Evolutionary conservation across 441 rosid genomes (phyloP).

Genomic region (Adansonia madagascariensis): DNA sequence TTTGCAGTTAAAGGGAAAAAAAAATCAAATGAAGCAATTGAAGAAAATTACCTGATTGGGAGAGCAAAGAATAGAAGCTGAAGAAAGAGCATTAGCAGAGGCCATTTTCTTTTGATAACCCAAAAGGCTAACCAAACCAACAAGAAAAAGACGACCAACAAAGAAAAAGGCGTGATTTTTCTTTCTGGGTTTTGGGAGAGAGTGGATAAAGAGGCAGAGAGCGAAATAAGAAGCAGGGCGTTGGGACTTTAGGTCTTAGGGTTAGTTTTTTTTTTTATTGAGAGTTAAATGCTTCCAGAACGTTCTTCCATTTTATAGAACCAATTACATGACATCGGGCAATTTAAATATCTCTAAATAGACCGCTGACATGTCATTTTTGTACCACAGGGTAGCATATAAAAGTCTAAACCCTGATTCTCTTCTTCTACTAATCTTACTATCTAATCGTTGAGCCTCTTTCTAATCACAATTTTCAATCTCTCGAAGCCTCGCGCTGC

Average conservation of each 20-base stretch:
- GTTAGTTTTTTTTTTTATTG: slow-evolving; percentile 34
- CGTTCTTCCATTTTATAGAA: slow-evolving; percentile 52
- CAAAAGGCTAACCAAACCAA: background rate
- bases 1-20: background rate
- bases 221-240: background rate
- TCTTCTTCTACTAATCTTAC: too few species aligned
- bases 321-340: background rate
- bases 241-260: slow-evolving; percentile 50
- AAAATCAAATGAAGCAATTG: background rate
- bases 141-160: too few species aligned
- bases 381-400: too few species aligned
- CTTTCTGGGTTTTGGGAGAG: slow-evolving; percentile 3
- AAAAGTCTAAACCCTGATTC: too few species aligned
- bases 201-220: slow-evolving; percentile 47
- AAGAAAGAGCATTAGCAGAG: slow-evolving; percentile 73
- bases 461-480: too few species aligned
- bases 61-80: slow-evolving; percentile 71
- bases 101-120: slow-evolving; percentile 54
- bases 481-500: too few species aligned
- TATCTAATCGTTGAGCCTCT: too few species aligned
- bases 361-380: too few species aligned
- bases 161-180: background rate
- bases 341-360: too few species aligned
- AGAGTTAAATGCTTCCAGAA: slow-evolving; percentile 60
- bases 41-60: slow-evolving; percentile 61